Base-by-base conservation (phyloP, 164 flowering plant species). In the Annona cherimola region DNA sequence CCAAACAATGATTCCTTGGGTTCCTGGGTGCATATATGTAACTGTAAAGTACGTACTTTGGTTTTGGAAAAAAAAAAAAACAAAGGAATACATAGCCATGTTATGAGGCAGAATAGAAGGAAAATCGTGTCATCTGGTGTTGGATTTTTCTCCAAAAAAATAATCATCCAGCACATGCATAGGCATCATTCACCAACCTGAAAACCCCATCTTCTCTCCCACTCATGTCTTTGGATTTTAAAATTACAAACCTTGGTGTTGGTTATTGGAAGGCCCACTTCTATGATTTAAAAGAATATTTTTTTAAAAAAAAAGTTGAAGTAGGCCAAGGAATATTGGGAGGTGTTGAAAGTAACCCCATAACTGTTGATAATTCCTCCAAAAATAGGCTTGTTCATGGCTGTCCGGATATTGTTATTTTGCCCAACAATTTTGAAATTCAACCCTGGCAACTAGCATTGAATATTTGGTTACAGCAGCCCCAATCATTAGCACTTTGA, bases 31-130 rank as follows among this genome's bases (percentile, higher is more conserved):
- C 55, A 50, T 50, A 14, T 9, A 14, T 39, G 11, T n/a, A 16
- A 39, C 67, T 40, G 39, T 39, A 57, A 54, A 11, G 71, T 69
- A 69, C 63, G 71, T 69, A 69, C 71, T 69, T n/a, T n/a, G n/a
- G n/a, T n/a, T n/a, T n/a, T 55, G 71, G 40, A 35, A 57, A 45
- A 46, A 9, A n/a, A 41, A 45, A 62, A 39, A 40, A 41, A 71
- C 67, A 41, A 46, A 43, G n/a, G 46, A 59, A 43, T 69, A 57
- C 19, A 42, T n/a, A 61, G 67, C 76, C n/a, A 77, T 77, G 73
- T 73, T 70, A 63, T 46, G 19, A 60, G 71, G 69, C 71, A 75
- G 71, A 77, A 60, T 61, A 65, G 61, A 69, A 44, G 79, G 71
- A 59, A 77, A 61, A 12, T 59, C 61, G 60, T 67, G 73, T 67